Base-by-base conservation (phyloP, 306 rosid genomes). In the Cicer cuneatum region DNA sequence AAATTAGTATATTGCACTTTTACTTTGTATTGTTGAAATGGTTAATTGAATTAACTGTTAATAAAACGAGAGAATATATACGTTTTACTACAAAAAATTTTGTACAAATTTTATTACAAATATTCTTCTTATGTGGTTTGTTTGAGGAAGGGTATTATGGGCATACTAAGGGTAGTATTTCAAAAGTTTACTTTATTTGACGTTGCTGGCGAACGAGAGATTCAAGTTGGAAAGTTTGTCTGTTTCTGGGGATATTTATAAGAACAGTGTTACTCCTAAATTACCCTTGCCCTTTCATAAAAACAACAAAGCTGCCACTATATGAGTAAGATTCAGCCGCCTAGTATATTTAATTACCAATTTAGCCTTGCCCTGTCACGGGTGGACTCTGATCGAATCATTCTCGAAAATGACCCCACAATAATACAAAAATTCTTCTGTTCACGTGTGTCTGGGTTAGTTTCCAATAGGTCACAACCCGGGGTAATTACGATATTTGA, bases 331-430 rank as follows among this genome's bases (percentile, higher is more conserved):
- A 9, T 14, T 54, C 53, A 66, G 87, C 85, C 83, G 76, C 84
- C 83, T 56, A 53, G 29, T 46, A 35, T 5, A 0, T 0, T 7
- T 4, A 67, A 16, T 83, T 71, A 83, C 96, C 1, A 59, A 24
- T 72, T 9, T 70, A 66, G 15, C 90, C 88, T 81, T 40, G 9
- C 21, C 8, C 11, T 2, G 9, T 83, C 89, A 85, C 86, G 90
- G 89, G 85, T 76, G 72, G 74, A 81, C 66, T 81, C 74, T 70
- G 82, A 63, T 41, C 73, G 60, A 60, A 64, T 85, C 85, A 54
- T 82, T 72, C 83, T 80, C 85, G 87, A 86, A 77, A 87, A 73
- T 62, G 85, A 83, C 85, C 81, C 90, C 81, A 78, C 84, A 80
- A 75, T 67, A 68, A 70, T 68, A 82, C 86, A 83, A 78, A 67